Conservation (phyloP, 140 eudicot genomes). For the Artemisia princeps region DNA sequence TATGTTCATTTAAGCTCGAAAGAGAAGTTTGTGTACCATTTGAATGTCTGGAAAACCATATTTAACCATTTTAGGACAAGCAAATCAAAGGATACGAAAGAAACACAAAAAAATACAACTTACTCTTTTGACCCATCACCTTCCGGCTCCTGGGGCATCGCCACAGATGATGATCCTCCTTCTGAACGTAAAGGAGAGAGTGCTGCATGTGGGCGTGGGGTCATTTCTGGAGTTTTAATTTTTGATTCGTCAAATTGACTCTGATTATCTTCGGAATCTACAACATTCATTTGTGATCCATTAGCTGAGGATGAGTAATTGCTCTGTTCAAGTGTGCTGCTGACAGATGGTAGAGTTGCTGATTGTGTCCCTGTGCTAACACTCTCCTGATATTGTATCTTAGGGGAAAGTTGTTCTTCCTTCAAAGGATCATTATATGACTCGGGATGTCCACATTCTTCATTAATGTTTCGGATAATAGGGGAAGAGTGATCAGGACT, state of each 20-base stretch:
- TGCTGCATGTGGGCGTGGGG: constrained; percentile 18
- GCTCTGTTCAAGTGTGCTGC: constrained; percentile 28
- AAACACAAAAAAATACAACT: constrained; percentile 16
- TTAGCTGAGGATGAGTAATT: constrained; percentile 38
- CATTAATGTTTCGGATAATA: constrained; percentile 15
- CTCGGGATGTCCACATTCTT: constrained; percentile 23
- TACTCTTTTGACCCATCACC: constrained; percentile 30
- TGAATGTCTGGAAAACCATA: constrained; percentile 32
- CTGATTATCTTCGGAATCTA: constrained; percentile 30
- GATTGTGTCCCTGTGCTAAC: constrained; percentile 26
- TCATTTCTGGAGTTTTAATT: constrained; percentile 35
- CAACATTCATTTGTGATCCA: constrained; percentile 13
- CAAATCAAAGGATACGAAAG: not conserved
- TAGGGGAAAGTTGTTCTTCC: constrained; percentile 25
- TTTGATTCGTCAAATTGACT: constrained; percentile 29
- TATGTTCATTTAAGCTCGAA: constrained; percentile 23
- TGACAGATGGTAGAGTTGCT: constrained; percentile 24
- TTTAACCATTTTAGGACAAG: constrained; percentile 17
- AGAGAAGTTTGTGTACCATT: constrained; percentile 27
- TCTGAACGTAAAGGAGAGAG: constrained; percentile 35
- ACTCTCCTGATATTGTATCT: constrained; percentile 29
- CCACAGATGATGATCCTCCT: constrained; percentile 38
- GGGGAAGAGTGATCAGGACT: constrained; percentile 26
- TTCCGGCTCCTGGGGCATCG: constrained; percentile 32
- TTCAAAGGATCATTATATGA: constrained; percentile 19